Percentiles rank a stretch among this genome's conserved stretches.
Evolutionary conservation across 805 yeast genomes (phyloP).

Genomic region (Candida insectalens): DNA sequence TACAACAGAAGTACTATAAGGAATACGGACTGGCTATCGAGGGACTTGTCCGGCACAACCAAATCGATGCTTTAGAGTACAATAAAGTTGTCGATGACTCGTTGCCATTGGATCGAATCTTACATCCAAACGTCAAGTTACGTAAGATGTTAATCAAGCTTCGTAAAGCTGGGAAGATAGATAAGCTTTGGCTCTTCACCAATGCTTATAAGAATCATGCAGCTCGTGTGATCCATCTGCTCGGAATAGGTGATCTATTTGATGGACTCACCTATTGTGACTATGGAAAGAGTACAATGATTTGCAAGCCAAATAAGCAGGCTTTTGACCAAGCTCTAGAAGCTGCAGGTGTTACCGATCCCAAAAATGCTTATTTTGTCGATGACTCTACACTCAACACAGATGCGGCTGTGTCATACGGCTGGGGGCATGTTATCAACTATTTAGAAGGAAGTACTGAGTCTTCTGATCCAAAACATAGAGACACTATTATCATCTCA

Average conservation of each 20-base stretch:
- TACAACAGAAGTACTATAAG: constrained; percentile 70
- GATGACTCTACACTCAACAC: constrained; percentile 84
- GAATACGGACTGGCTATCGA: constrained; percentile 90
- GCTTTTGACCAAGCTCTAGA: constrained; percentile 58
- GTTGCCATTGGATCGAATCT: constrained; percentile 71
- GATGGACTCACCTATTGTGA: constrained; percentile 94
- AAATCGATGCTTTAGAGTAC: constrained; percentile 81
- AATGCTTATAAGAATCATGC: constrained; percentile 94
- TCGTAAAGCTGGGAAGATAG: constrained; percentile 39
- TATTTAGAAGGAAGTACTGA: constrained; percentile 65
- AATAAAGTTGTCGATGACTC: constrained; percentile 88
- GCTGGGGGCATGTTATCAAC: constrained; percentile 66
- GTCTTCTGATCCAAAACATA: constrained; percentile 25
- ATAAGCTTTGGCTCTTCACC: constrained; percentile 83
- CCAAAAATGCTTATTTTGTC: constrained; percentile 55
- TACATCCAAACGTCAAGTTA: constrained; percentile 49
- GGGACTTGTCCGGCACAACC: constrained; percentile 64
- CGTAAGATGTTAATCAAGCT: constrained; percentile 42
- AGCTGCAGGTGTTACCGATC: constrained; percentile 48
- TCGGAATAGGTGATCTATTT: constrained; percentile 87
- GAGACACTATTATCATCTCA: constrained; percentile 43
- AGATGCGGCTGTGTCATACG: constrained; percentile 58
- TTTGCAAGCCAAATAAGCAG: constrained; percentile 82
- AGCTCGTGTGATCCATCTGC: constrained; percentile 59
- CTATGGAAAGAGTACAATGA: constrained; percentile 56